phyloP scores from a whole-genome alignment of 495 filamentous ascomycete species.

The Podospora didyma region DNA sequence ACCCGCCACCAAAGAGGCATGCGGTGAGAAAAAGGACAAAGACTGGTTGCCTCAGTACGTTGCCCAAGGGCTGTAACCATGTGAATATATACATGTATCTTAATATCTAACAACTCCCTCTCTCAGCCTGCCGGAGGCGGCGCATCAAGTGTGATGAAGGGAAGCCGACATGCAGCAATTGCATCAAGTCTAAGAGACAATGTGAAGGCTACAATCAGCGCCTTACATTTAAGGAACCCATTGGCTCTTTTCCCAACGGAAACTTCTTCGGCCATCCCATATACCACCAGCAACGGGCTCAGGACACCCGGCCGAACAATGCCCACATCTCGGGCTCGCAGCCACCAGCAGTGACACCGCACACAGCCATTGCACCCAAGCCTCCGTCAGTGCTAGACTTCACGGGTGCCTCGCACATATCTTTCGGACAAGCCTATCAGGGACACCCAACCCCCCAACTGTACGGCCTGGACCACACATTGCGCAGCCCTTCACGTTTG shows the following conservation, averaged over 20 bases:
- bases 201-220: constrained; percentile 95
- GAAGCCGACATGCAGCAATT: constrained; percentile 83
- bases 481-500: constrained; percentile 11
- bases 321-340: constrained; percentile 23
- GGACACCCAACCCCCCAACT: constrained; percentile 5
- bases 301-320: constrained; percentile 14
- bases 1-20: constrained; percentile 26
- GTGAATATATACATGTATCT: neutral
- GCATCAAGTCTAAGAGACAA: constrained; percentile 86
- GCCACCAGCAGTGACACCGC: constrained; percentile 14
- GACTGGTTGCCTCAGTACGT: constrained; percentile 91
- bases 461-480: constrained; percentile 5
- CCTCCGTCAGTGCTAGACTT: constrained; percentile 28
- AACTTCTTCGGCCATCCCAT: constrained; percentile 21
- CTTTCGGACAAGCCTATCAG: constrained; percentile 14
- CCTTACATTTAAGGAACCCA: constrained; percentile 86
- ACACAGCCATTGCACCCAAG: constrained; percentile 31
- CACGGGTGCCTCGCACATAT: constrained; percentile 16
- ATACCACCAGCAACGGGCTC: constrained; percentile 23
- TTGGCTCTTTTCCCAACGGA: constrained; percentile 50
- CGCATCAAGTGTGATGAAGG: constrained; percentile 98
- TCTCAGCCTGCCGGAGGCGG: constrained; percentile 80
- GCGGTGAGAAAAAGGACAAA: constrained; percentile 79
- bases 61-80: neutral
- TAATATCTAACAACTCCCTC: neutral